These are phyloP conservation scores for Fabrea salina DNA, from an alignment of 169 alveolate species.

Conservation along the genomic window DNA sequence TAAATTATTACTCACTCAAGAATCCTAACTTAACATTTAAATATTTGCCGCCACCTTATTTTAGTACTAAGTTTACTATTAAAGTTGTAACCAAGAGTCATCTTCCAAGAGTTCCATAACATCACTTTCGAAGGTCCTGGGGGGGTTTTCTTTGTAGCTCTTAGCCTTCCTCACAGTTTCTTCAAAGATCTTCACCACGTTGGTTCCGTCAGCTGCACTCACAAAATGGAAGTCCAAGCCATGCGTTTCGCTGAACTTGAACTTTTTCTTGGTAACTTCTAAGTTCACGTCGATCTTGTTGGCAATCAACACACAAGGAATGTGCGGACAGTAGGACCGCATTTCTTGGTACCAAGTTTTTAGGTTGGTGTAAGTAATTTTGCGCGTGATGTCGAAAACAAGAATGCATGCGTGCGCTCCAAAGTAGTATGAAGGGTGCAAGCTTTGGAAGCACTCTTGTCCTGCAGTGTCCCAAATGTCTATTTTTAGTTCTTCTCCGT, in stretches of 20 bases:
- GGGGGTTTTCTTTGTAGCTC: constrained; percentile 66
- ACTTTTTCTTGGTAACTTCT: constrained; percentile 37
- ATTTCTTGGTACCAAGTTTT: constrained; percentile 80
- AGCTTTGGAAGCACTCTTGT: constrained; percentile 79
- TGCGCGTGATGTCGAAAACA: constrained; percentile 87
- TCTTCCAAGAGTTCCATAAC: too few relatives aligned
- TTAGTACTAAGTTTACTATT: too few relatives aligned
- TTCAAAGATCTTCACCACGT: constrained; percentile 79
- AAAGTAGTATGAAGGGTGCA: constrained; percentile 82
- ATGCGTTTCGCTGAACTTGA: constrained; percentile 77
- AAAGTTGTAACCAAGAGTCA: too few relatives aligned
- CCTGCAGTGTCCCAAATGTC: constrained; percentile 93
- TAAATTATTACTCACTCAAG: too few relatives aligned
- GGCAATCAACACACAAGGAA: constrained; percentile 86
- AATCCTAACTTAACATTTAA: too few relatives aligned
- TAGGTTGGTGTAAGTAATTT: constrained; percentile 81
- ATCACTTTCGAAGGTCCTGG: not conserved
- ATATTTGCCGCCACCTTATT: too few relatives aligned
- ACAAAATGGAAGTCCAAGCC: constrained; percentile 83
- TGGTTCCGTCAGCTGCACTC: constrained; percentile 88
- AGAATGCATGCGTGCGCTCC: constrained; percentile 86
- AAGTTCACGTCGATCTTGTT: constrained; percentile 73
- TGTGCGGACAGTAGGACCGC: constrained; percentile 76
- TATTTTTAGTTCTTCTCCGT: constrained; percentile 65
- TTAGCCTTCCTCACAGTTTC: constrained; percentile 68